Evolutionary conservation across 345 rosid genomes (phyloP), one percentile per base, ranked within the genome.

Genomic region (Hibiscus trionum): DNA sequence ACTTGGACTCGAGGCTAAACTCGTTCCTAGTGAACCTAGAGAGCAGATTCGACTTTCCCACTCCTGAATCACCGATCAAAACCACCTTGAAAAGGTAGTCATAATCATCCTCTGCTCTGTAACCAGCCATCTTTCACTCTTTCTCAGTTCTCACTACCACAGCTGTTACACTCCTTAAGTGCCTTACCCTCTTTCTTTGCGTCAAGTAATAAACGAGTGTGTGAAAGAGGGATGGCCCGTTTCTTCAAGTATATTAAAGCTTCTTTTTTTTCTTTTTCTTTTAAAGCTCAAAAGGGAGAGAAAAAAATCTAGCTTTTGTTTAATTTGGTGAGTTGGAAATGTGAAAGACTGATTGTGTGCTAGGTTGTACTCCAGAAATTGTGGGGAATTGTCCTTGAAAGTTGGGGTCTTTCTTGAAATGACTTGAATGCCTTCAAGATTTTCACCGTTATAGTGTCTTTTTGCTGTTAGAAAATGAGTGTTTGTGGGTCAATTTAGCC

Each of bases 31-130:
- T 92, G 85, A 92, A 92, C 79, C 97, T 81, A 1, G 97, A 92
- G 58, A 92, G 96, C 71, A 92, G 83, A 82, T 92, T 92, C 73
- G 97, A 92, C 83, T 92, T 92, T 19, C 97, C 97, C 21, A 92
- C 97, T 60, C 97, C 97, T 0, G 97, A 92, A 79, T 92, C 97
- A 14, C 97, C 97, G 74, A 92, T 92, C 74, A 92, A 77, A 24
- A 92, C 97, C 46, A 92, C 84, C 79, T 92, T 92, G 82, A 92
- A 92, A 8, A 92, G 91, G 86, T 87, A 92, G 75, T 92, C 97
- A n/a, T 92, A 92, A 77, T 92, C 97, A 79, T 92, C 97, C 72
- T 92, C 97, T 26, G 97, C 91, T 85, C 84, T 88, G 85, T 90
- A 92, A n/a, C 93, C 96, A 46, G 94, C 96, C 97, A 92, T 92